These are phyloP conservation scores for Penicillium sp. DNA, from an alignment of 2,329 filamentous ascomycete species.

Conservation along the genomic window DNA sequence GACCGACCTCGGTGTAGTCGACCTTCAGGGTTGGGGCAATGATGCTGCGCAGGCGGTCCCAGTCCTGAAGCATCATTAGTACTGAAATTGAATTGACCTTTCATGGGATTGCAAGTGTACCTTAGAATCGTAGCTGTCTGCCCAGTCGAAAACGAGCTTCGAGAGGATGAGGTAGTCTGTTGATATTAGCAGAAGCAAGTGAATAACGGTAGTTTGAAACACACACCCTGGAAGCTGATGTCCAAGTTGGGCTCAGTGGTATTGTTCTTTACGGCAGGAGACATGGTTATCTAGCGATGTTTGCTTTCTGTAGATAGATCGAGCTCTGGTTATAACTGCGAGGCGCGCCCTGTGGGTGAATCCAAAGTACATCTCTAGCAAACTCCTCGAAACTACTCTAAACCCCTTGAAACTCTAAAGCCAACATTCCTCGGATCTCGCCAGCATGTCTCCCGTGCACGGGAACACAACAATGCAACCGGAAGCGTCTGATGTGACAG, in stretches of 20 bases:
- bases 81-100: background rate
- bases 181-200: slow-evolving; percentile 5
- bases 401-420: background rate
- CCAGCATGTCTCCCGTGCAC: background rate
- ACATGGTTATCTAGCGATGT: slow-evolving; percentile 12
- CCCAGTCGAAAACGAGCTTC: slow-evolving; percentile 45
- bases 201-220: background rate
- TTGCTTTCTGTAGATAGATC: background rate
- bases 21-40: slow-evolving; percentile 49
- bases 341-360: slow-evolving; percentile 5
- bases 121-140: slow-evolving; percentile 48
- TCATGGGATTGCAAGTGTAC: slow-evolving; percentile 18
- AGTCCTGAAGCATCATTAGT: slow-evolving; percentile 35
- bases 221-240: slow-evolving; percentile 29
- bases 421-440: slow-evolving; percentile 4
- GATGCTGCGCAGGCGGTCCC: slow-evolving; percentile 42
- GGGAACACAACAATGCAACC: slow-evolving; percentile 14
- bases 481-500: slow-evolving; percentile 10
- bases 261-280: slow-evolving; percentile 22
- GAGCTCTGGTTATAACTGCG: background rate
- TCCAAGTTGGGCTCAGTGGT: slow-evolving; percentile 41
- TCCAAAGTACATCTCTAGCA: background rate
- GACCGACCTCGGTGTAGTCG: slow-evolving; percentile 68
- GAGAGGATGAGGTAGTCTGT: slow-evolving; percentile 38
- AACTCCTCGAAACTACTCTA: background rate